Evolutionary conservation across 2,329 filamentous ascomycete species (phyloP), one percentile per base, ranked within the genome.

Genomic region (Epichloe brachyelytri): DNA sequence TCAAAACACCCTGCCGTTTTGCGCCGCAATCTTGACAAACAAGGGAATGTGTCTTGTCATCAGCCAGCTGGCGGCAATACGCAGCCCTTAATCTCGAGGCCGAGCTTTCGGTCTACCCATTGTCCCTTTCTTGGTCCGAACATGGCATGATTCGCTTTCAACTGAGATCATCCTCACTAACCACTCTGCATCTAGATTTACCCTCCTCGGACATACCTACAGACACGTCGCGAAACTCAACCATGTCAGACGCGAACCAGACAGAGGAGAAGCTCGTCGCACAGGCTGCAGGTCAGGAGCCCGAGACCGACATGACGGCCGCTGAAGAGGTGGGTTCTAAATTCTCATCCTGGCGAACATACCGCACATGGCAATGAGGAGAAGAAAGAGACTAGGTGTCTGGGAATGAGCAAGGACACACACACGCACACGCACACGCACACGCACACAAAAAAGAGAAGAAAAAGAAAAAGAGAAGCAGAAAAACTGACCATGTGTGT

Each of bases 401-500:
- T n/a, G 11, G n/a, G 11, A 12, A 41, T n/a, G 39, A 14, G 33
- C 30, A 19, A 17, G 33, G 12, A 33, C 33, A 38, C 40, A 38
- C 15, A 36, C 8, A 41, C 10, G 12, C 6, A 14, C 8, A 40
- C n/a, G 3, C n/a, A 12, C 7, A 12, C 4, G 19, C 10, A 20
- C 4, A 36, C 14, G 1, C 7, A 39, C 15, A 20, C 33, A n/a
- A 38, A 3, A 19, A 40, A 22, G 15, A 36, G n/a, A 33, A 4
- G 5, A 7, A 20, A 15, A 20, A 14, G 15, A 19, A 19, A 45
- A 14, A 36, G 8, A 45, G 36, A 48, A 47, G 33, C 19, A 26
- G n/a, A 52, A 56, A 60, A 57, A 62, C 65, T 68, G 64, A 68
- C 65, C 54, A 54, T 40, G 34, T 44, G 52, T 51, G 37, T 44